Evolutionary conservation across 2,329 filamentous ascomycete genomes (phyloP).

Genomic region (Didymella pomorum): DNA sequence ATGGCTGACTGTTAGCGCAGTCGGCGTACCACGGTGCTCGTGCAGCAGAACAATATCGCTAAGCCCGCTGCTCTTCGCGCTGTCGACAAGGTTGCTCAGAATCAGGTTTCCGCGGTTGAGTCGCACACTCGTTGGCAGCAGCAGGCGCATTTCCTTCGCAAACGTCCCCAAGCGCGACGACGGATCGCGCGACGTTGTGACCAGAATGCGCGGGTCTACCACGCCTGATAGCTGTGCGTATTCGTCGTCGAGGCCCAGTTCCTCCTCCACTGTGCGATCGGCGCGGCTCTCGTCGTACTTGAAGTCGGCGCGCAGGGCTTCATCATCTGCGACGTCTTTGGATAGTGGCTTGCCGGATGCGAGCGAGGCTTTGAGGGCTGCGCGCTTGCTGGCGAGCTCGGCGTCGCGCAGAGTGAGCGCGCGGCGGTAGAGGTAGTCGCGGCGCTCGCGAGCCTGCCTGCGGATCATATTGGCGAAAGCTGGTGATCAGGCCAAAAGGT

Average conservation of each 20-base stretch:
- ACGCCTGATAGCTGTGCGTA: slow-evolving; percentile 91
- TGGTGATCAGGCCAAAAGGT: not conserved
- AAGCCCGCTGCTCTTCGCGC: slow-evolving; percentile 80
- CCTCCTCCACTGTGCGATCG: slow-evolving; percentile 71
- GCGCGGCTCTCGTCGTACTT: slow-evolving; percentile 88
- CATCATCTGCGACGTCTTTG: slow-evolving; percentile 84
- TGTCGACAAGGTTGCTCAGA: slow-evolving; percentile 82
- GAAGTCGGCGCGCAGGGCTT: slow-evolving; percentile 82
- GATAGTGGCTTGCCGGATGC: slow-evolving; percentile 89
- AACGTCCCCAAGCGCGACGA: slow-evolving; percentile 86
- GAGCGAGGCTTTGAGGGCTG: slow-evolving; percentile 83
- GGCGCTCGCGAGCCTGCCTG: slow-evolving; percentile 75
- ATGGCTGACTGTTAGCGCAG: slow-evolving; percentile 85
- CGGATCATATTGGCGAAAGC: slow-evolving; percentile 32
- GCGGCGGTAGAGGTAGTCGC: slow-evolving; percentile 83
- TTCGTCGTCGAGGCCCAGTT: slow-evolving; percentile 83
- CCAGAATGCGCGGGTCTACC: slow-evolving; percentile 85
- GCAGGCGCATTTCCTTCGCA: slow-evolving; percentile 85
- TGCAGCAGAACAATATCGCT: slow-evolving; percentile 79
- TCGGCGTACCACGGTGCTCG: slow-evolving; percentile 91
- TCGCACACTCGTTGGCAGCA: slow-evolving; percentile 84
- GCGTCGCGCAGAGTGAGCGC: slow-evolving; percentile 81
- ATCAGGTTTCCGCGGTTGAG: slow-evolving; percentile 92
- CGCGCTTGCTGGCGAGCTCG: slow-evolving; percentile 89
- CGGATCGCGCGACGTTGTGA: slow-evolving; percentile 90